A percentile compares a stretch with the other conserved stretches of the same genome.
These are phyloP conservation scores for Penicillium thymicola DNA, from an alignment of 2,329 filamentous ascomycete species.

Conservation along the genomic window DNA sequence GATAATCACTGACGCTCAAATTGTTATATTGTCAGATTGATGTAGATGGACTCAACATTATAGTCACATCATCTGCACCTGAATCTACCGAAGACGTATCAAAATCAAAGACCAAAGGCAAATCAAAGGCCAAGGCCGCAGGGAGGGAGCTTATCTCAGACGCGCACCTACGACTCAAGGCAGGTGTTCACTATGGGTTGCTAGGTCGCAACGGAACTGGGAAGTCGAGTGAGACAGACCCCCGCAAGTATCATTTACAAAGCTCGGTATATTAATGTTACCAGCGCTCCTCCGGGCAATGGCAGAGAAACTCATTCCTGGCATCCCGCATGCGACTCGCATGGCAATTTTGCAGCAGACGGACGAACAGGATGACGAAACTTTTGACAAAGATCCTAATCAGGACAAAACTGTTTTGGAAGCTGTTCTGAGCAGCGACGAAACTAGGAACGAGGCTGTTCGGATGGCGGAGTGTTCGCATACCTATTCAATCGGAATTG, in stretches of 20 bases:
- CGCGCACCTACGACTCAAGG: conserved; percentile 68
- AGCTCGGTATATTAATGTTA: conserved; percentile 3
- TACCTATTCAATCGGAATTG: not conserved
- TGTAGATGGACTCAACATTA: conserved; percentile 69
- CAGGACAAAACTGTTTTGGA: conserved; percentile 57
- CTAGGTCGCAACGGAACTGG: conserved; percentile 78
- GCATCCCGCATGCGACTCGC: conserved; percentile 63
- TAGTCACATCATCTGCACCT: conserved; percentile 49
- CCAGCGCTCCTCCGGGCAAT: conserved; percentile 70
- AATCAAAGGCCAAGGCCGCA: conserved; percentile 52
- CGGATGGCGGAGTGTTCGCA: conserved; percentile 58
- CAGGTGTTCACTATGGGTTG: conserved; percentile 71
- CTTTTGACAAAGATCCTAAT: conserved; percentile 6
- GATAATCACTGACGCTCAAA: not conserved
- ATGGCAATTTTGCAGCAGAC: conserved; percentile 71
- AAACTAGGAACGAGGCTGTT: conserved; percentile 52
- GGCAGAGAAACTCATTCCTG: conserved; percentile 73
- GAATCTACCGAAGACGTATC: conserved; percentile 19
- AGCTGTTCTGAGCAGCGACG: conserved; percentile 59
- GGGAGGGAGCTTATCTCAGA: conserved; percentile 64
- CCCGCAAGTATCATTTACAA: not conserved
- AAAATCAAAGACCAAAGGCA: conserved; percentile 35
- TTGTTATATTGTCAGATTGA: conserved; percentile 52
- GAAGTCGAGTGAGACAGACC: conserved; percentile 62
- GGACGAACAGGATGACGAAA: conserved; percentile 29